These are phyloP conservation scores for Sclerotinia minor DNA, from an alignment of 2,329 filamentous ascomycete genomes.

Conservation along the genomic window DNA sequence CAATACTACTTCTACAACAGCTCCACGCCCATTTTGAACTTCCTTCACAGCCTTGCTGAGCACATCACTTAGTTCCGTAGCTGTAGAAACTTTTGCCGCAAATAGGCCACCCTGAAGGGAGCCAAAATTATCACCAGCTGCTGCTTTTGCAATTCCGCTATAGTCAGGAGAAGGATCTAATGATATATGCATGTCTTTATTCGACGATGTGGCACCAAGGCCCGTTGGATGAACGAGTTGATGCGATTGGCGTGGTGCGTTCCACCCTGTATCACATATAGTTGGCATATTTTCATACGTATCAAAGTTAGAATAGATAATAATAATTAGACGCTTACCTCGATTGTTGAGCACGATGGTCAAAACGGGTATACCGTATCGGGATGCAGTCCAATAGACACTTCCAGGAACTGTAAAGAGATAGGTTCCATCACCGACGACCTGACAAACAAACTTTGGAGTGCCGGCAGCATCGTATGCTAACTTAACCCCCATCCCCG, in stretches of 20 bases:
- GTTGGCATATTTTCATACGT: not conserved
- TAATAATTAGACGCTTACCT: not conserved
- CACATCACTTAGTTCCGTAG: not conserved
- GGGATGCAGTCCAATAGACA: constrained; percentile 65
- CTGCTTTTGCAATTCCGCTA: constrained; percentile 9
- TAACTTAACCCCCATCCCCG: constrained; percentile 70
- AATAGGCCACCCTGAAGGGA: not conserved
- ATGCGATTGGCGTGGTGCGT: not conserved
- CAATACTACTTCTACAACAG: constrained; percentile 5
- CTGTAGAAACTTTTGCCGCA: not conserved
- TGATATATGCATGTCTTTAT: constrained; percentile 12
- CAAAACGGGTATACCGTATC: constrained; percentile 62
- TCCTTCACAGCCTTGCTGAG: not conserved
- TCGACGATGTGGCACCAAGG: not conserved
- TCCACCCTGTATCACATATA: not conserved
- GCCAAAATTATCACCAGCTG: not conserved
- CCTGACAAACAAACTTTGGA: constrained; percentile 51
- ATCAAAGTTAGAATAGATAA: not conserved
- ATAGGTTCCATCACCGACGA: constrained; percentile 65
- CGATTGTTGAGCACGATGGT: constrained; percentile 51
- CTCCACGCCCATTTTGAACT: not conserved
- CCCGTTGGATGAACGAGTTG: not conserved
- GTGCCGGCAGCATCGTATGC: constrained; percentile 44
- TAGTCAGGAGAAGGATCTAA: not conserved
- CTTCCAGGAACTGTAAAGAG: constrained; percentile 62